Percentiles rank a stretch among this genome's conserved stretches.
phyloP scores from a whole-genome alignment of 139 green algal species.

The Tetradesmus lagerheimii region DNA sequence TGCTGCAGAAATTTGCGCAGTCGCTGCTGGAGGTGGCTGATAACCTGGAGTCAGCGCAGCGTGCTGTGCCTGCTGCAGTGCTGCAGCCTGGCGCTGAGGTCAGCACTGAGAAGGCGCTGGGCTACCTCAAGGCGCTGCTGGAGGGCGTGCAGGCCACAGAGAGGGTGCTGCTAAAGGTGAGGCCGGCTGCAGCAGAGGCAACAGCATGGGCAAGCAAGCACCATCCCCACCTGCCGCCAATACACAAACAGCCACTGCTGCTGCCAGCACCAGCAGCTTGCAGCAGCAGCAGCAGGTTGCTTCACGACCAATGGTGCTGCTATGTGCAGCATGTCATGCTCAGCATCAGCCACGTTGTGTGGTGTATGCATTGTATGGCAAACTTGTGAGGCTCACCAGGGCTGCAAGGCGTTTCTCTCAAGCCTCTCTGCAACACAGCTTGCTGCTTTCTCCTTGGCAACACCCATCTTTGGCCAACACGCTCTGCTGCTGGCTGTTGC shows the following conservation, averaged over 20 bases:
- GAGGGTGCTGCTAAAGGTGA: constrained; percentile 84
- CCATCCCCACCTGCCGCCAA: too few species aligned
- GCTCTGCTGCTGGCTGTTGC: background rate
- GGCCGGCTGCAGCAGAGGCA: background rate
- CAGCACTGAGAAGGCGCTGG: constrained; percentile 59
- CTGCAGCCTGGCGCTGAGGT: constrained; percentile 55
- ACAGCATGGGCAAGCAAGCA: too few species aligned
- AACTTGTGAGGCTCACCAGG: too few species aligned
- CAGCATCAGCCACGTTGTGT: too few species aligned
- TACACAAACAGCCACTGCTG: too few species aligned
- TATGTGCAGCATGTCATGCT: too few species aligned
- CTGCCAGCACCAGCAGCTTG: too few species aligned
- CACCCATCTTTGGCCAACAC: background rate
- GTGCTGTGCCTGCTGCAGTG: constrained; percentile 70
- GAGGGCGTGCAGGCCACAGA: constrained; percentile 93
- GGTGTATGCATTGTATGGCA: too few species aligned
- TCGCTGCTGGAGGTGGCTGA: constrained; percentile 94
- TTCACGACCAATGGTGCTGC: too few species aligned
- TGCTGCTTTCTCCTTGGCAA: too few species aligned
- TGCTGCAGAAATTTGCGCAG: constrained; percentile 68
- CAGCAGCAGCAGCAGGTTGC: too few species aligned
- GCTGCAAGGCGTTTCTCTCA: too few species aligned
- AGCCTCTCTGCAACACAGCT: background rate
- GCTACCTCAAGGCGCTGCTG: constrained; percentile 75
- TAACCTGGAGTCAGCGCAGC: constrained; percentile 89